Conservation (phyloP, 2,329 filamentous ascomycete genomes). For the Thelonectria olida region DNA sequence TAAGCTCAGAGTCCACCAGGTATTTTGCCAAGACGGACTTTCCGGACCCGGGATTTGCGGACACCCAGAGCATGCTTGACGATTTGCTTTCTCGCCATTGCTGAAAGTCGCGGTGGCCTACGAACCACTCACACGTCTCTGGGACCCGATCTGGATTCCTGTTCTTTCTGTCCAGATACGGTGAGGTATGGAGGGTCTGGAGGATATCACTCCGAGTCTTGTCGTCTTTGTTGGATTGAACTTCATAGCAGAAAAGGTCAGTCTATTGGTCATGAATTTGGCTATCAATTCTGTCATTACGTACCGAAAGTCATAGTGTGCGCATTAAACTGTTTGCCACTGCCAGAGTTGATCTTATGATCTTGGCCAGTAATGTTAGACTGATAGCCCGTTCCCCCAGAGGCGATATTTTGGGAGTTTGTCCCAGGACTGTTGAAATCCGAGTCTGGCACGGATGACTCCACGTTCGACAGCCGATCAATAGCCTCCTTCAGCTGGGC, state of each 20-base stretch:
- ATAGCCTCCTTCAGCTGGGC: slow-evolving; percentile 9
- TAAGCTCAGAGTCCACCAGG: slow-evolving; percentile 45
- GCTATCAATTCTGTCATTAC: background rate
- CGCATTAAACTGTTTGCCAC: background rate
- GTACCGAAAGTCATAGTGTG: background rate
- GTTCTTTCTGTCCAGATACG: slow-evolving; percentile 30
- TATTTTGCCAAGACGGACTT: slow-evolving; percentile 53
- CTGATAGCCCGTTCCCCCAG: background rate
- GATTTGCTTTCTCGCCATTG: slow-evolving; percentile 9
- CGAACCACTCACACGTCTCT: slow-evolving; percentile 32
- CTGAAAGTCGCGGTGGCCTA: slow-evolving; percentile 8
- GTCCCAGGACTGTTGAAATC: background rate
- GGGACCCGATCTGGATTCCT: slow-evolving; percentile 18
- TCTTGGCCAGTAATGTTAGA: background rate
- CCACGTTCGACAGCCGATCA: slow-evolving; percentile 7
- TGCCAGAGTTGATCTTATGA: background rate
- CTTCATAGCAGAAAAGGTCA: background rate
- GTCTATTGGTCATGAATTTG: background rate
- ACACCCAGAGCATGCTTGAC: slow-evolving; percentile 38
- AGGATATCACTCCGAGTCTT: slow-evolving; percentile 2
- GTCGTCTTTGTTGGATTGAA: background rate
- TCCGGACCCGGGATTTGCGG: slow-evolving; percentile 54
- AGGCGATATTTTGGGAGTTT: background rate
- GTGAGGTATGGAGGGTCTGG: slow-evolving; percentile 5
- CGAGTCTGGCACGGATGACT: slow-evolving; percentile 7